Conservation (phyloP, 2,329 filamentous ascomycete genomes). For the Chaetomium sp. region DNA sequence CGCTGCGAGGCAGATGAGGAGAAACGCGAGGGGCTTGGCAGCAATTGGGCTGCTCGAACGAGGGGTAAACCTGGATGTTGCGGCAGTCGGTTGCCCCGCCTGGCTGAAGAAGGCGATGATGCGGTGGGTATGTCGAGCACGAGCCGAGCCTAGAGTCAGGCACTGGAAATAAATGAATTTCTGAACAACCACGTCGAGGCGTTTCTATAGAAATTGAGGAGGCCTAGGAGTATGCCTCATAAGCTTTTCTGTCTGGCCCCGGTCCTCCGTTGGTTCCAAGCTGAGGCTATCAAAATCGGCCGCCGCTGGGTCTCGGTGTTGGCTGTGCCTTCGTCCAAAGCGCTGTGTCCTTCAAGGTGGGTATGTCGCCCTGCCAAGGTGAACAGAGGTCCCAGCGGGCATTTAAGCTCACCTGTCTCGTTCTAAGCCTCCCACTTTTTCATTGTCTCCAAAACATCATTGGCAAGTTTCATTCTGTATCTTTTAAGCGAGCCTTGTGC, state of each 20-base stretch:
- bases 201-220: background rate
- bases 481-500: too few relatives aligned
- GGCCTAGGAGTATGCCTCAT: background rate
- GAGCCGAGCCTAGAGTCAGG: background rate
- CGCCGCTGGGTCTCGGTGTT: background rate
- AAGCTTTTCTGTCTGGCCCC: background rate
- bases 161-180: too few relatives aligned
- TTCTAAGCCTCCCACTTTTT: too few relatives aligned
- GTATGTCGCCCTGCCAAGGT: too few relatives aligned
- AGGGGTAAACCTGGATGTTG: conserved; percentile 9
- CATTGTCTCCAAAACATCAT: too few relatives aligned
- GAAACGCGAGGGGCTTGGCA: conserved; percentile 15
- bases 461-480: too few relatives aligned
- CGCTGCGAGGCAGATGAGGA: conserved; percentile 14
- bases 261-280: background rate
- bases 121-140: background rate
- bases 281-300: background rate
- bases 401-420: too few relatives aligned
- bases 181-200: too few relatives aligned
- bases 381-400: too few relatives aligned
- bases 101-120: background rate
- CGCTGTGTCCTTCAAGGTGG: too few relatives aligned
- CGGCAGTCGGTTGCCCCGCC: background rate
- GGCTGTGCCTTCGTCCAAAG: background rate
- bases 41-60: conserved; percentile 18